Evolutionary conservation across 2,329 filamentous ascomycete species (phyloP), one percentile per base, ranked within the genome.

Genomic region (Aspergillus sp.): DNA sequence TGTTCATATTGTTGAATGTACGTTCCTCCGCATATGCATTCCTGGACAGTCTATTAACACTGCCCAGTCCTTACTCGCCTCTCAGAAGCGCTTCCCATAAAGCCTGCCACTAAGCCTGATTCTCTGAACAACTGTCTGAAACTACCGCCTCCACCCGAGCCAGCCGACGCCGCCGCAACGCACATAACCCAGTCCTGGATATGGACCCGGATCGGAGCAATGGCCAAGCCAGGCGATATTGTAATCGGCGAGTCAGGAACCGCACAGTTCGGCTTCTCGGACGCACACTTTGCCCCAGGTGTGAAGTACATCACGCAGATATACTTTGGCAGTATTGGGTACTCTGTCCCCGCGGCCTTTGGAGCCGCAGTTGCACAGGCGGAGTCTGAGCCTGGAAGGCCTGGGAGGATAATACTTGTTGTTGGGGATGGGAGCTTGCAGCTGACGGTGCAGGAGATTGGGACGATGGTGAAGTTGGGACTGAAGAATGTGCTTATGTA

Each of bases 341-440:
- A 85, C 65, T 82, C 83, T 0, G 80, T 86, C 1, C 84, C 83
- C 17, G 78, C 83, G 1, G 78, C 78, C 26, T 81, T 85, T 64
- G 85, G 85, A 32, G 90, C 90, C 6, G 89, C 88, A 1, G 79
- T 93, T 4, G 91, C 89, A 0, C 83, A 85, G 1, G 85, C 84
- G 60, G 90, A 93, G 68, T 72, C 13, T 5, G 24, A 32, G 6
- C 3, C 75, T 24, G 79, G 84, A 50, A 76, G 83, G n/a, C 78
- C 69, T 18, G 50, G 50, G 5, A 77, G 91, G 57, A 90, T 88
- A 0, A 87, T 96, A 45, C 79, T 95, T 36, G 91, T 95, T 68
- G 89, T 91, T 9, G 91, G 91, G n/a, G 91, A 96, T 67, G 91
- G 91, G 18, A 90, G 86, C 53, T 87, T 96, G 76, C 90, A 96